A percentile compares a stretch with the other conserved stretches of the same genome.
Evolutionary conservation across 257 asterid species (phyloP).

Genomic region (Nicotiana noctiflora): DNA sequence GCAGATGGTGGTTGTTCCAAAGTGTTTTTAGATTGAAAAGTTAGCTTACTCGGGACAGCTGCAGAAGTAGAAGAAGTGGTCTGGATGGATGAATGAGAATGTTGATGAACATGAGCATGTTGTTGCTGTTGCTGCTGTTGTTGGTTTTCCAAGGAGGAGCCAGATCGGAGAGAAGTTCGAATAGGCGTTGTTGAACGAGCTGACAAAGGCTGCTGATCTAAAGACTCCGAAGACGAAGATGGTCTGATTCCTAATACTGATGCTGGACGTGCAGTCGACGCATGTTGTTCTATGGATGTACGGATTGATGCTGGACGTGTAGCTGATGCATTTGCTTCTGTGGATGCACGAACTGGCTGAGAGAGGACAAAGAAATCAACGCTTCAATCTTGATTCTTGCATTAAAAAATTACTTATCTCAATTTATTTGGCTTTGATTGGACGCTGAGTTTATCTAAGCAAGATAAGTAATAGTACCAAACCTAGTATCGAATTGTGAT

Average conservation of each 20-base stretch:
- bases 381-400: conserved; percentile 9
- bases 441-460: neutral
- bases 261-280: conserved; percentile 22
- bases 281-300: conserved; percentile 14
- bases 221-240: conserved; percentile 7
- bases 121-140: neutral
- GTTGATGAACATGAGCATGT: neutral
- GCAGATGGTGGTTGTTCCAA: conserved; percentile 37
- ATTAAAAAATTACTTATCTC: neutral
- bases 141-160: neutral
- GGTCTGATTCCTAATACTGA: conserved; percentile 10
- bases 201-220: conserved; percentile 40
- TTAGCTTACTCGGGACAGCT: neutral
- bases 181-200: conserved; percentile 28
- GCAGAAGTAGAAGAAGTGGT: neutral
- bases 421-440: neutral
- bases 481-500: neutral
- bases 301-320: conserved; percentile 10
- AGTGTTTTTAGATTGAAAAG: neutral
- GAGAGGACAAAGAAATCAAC: conserved; percentile 20
- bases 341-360: conserved; percentile 63
- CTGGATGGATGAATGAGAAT: neutral
- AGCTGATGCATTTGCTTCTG: conserved; percentile 24
- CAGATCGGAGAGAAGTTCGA: conserved; percentile 15
- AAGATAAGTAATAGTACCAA: neutral